Evolutionary conservation across 2,329 filamentous ascomycete genomes (phyloP), one percentile per base, ranked within the genome.

Genomic region (Tolypocladium pustulatum): DNA sequence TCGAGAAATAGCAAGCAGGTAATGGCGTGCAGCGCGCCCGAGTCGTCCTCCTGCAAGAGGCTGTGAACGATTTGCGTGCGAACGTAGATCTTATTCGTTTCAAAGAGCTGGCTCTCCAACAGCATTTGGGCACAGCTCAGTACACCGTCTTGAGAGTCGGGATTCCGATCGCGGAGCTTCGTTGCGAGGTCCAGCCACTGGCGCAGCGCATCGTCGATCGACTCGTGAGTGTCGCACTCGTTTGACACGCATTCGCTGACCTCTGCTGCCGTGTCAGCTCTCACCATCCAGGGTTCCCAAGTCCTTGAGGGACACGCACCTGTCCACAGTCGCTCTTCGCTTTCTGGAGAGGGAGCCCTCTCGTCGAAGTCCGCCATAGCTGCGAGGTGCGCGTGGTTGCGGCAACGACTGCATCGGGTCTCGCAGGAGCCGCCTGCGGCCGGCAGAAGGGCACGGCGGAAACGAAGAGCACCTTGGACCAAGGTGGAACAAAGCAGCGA

Each of bases 61-160:
- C 91, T 92, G 73, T 96, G 91, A 64, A 97, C 85, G 67, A 99
- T 91, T 76, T 97, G 94, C 52, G 85, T 89, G 62, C 93, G 89
- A 62, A 97, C 89, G 74, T 99, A 97, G 59, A 91, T 87, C 64
- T 84, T 82, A 71, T 97, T 87, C 17, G 80, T 74, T 32, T 76
- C 74, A 72, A 95, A 99, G 52, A 97, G 78, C 22, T 77, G 76
- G 70, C 91, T 91, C 57, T 87, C 80, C 59, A 95, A 78, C 41
- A 99, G 81, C 71, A 85, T 85, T 71, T 90, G 88, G 60, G 89
- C 88, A 76, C 92, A 97, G 66, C 80, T 84, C 30, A 86, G 85
- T 59, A 96, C 80, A 67, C 95, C 90, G 68, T 92, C 85, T 65
- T 95, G 89, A 65, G 85, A 86, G 59, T 83, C 79, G 62, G 91